phyloP scores from a whole-genome alignment of 208 protist genomes.

The Strigomonas galati region DNA sequence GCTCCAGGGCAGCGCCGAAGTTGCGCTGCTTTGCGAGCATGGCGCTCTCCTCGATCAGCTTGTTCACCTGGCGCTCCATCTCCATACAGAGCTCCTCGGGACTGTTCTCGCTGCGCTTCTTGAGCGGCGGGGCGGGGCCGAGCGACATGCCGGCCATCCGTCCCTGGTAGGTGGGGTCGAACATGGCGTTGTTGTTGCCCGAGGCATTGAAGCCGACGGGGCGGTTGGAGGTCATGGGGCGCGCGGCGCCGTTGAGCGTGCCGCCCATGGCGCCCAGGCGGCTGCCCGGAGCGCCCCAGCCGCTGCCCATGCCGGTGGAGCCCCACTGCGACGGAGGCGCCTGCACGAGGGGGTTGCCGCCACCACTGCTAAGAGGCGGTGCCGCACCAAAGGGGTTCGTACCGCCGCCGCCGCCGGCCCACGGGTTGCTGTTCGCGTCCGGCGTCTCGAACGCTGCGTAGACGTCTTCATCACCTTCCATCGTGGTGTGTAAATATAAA shows the following conservation, averaged over 20 bases:
- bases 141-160: conserved; percentile 58
- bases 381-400: conserved; percentile 35
- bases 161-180: conserved; percentile 80
- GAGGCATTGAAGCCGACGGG: conserved; percentile 82
- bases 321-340: conserved; percentile 83
- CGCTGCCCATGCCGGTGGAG: conserved; percentile 44
- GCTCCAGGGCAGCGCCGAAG: conserved; percentile 89
- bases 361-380: conserved; percentile 18
- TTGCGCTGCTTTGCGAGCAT: conserved; percentile 85
- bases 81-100: conserved; percentile 91
- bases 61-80: conserved; percentile 93
- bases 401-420: conserved; percentile 27
- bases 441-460: conserved; percentile 70
- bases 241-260: conserved; percentile 43
- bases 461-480: conserved; percentile 54
- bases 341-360: conserved; percentile 74
- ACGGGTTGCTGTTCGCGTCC: conserved; percentile 28
- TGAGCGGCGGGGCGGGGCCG: conserved; percentile 86
- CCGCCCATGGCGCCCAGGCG: conserved; percentile 70
- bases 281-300: conserved; percentile 66
- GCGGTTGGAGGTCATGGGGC: conserved; percentile 94
- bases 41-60: conserved; percentile 93
- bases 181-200: conserved; percentile 40
- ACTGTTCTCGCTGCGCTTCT: conserved; percentile 89
- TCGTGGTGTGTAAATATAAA: conserved; percentile 8